Evolutionary conservation across 1,284 basidiomycete species (phyloP).

Genomic region (Cutaneotrichosporon curvatum): DNA sequence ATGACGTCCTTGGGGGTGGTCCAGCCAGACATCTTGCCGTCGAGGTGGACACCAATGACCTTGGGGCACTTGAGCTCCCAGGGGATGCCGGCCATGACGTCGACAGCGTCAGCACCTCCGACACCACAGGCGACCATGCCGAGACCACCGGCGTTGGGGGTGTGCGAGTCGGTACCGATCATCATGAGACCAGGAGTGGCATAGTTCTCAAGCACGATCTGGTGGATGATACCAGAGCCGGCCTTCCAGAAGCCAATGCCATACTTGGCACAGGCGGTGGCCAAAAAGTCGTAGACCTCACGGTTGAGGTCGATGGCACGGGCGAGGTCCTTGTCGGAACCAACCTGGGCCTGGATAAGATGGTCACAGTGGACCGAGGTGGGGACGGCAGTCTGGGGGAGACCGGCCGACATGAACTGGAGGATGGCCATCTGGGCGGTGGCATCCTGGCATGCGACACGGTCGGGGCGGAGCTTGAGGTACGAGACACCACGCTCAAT

Average conservation of each 20-base stretch:
- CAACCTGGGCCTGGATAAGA: constrained; percentile 94
- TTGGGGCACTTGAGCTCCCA: constrained; percentile 99
- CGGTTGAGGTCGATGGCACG: constrained; percentile 92
- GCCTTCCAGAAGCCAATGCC: constrained; percentile 99
- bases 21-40: constrained; percentile 93
- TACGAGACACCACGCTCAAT: constrained; percentile 82
- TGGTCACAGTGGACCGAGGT: constrained; percentile 99
- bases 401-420: constrained; percentile 99
- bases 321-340: constrained; percentile 86
- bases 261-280: constrained; percentile 94
- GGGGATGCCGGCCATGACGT: constrained; percentile 94
- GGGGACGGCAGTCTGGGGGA: constrained; percentile 94
- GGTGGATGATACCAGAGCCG: constrained; percentile 96
- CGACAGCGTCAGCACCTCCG: constrained; percentile 97
- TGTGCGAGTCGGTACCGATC: constrained; percentile 99
- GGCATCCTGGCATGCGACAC: constrained; percentile 99
- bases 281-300: constrained; percentile 99
- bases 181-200: constrained; percentile 98
- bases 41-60: constrained; percentile 95
- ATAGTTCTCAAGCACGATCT: constrained; percentile 98
- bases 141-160: constrained; percentile 97
- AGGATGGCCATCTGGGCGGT: constrained; percentile 98
- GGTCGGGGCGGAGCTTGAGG: constrained; percentile 91
- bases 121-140: constrained; percentile 99
- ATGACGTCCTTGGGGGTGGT: constrained; percentile 97